These are phyloP conservation scores for Beauveria asiatica DNA, from an alignment of 2,329 filamentous ascomycete genomes.

Conservation along the genomic window DNA sequence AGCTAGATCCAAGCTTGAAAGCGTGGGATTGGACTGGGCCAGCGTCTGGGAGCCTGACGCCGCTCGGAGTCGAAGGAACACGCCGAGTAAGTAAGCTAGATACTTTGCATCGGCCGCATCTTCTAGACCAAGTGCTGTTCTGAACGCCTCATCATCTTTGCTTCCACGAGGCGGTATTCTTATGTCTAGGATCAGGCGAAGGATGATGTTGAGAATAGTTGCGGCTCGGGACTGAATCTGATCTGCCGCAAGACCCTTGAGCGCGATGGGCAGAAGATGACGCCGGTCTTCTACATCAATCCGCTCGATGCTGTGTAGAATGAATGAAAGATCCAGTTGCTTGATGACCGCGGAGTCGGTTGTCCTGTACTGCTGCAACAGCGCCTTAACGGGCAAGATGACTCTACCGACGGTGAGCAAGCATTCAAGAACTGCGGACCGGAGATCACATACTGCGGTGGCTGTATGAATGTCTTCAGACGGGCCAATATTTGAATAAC, in stretches of 20 bases:
- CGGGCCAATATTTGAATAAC: conserved; percentile 42
- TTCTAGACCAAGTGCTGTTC: conserved; percentile 56
- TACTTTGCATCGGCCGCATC: conserved; percentile 62
- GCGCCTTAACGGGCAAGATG: conserved; percentile 71
- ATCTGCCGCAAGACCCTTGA: conserved; percentile 25
- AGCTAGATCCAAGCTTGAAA: conserved; percentile 22
- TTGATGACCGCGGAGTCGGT: conserved; percentile 65
- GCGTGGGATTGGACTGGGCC: conserved; percentile 24
- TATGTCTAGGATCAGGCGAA: conserved; percentile 65
- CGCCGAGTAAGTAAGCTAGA: conserved; percentile 66
- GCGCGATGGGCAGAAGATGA: conserved; percentile 55
- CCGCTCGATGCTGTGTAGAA: conserved; percentile 65
- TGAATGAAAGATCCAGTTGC: conserved; percentile 81
- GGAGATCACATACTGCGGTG: conserved; percentile 34
- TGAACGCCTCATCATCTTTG: conserved; percentile 65
- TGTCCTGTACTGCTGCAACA: conserved; percentile 84
- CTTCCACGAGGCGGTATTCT: conserved; percentile 68
- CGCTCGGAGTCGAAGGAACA: conserved; percentile 49
- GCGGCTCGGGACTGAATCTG: conserved; percentile 28
- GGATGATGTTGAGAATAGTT: conserved; percentile 72
- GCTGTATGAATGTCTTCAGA: conserved; percentile 47
- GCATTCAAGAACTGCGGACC: background rate
- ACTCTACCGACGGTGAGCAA: conserved; percentile 36
- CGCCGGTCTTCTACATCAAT: conserved; percentile 52
- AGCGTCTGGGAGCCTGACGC: conserved; percentile 25